Evolutionary conservation across 2,329 filamentous ascomycete species (phyloP), one percentile per base, ranked within the genome.

Genomic region (Penicillium occitanis): DNA sequence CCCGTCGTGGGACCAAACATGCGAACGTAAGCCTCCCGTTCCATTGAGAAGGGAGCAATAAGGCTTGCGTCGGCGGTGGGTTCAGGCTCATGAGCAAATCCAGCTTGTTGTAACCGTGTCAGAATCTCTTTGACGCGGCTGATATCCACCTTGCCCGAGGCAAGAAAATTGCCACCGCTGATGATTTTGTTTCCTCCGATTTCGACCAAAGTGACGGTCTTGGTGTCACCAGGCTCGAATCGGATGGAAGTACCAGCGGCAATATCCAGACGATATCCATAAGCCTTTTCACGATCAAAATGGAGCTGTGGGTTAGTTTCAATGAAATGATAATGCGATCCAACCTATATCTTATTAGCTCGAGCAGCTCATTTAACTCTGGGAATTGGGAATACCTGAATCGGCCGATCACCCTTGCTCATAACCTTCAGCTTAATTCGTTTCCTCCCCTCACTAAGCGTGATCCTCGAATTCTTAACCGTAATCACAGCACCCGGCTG

Each of bases 1-100:
- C 93, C 94, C 1, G 89, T 91, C 0, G 94, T 97, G 5, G 94
- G 93, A 2, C 94, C 94, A 78, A 96, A 98, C 91, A 97, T 97
- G 72, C 86, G 86, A 63, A 87, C 86, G 76, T 98, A 98, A 1
- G 90, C 88, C 57, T 88, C 84, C 37, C 93, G 84, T 62, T 92
- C 90, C 86, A 98, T 90, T 46, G 87, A 86, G 70, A 85, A 89
- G 7, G 86, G 79, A 61, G 88, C 85, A 67, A 91, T 83, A 67
- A 85, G 81, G 2, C 80, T 82, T 46, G 79, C 76, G 72, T 87
- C 85, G 13, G 83, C 77, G 8, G 80, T 80, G 0, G 90, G 90
- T 71, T 93, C 89, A 0, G 90, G 87, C 3, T 82, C 80, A 78
- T 97, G 92, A 14, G 90, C 86, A 74, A 97, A 98, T 0, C 92